Evolutionary conservation across 108 stramenopile genomes (phyloP), one percentile per base, ranked within the genome.

Genomic region (Cyclotella atomus): DNA sequence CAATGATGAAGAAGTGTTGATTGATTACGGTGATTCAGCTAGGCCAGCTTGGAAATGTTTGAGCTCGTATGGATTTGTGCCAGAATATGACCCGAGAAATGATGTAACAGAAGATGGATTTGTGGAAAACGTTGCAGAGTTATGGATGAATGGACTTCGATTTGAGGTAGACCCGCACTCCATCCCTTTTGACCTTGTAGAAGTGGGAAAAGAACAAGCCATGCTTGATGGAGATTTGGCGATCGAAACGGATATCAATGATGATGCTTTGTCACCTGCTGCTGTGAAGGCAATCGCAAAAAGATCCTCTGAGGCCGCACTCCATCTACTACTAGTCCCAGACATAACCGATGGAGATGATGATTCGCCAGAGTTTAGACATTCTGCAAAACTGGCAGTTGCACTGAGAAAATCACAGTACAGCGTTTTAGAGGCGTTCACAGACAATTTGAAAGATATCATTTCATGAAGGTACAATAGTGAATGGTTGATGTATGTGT

Each of bases 31-130:
- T 20, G 75, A 62, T 47, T 86, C 91, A 10, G 73, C 87, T 10
- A 36, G 75, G 19, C 90, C 92, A 9, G 79, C 77, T 32, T 91
- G 90, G 90, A 87, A 76, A 30, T 94, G 90, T 53, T 65, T 94
- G 10, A 56, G 70, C 2, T 86, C 81, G 9, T 94, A 94, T 77
- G 92, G 92, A 54, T 94, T 94, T 68, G 84, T 94, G n/a, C 89
- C 92, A 32, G 47, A 73, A 7, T 67, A 77, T 65, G 49, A 57
- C 28, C 23, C 41, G 1, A 46, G 50, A 25, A 19, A 36, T 27
- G 66, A 78, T 43, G 62, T 44, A 6, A 17, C 33, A 34, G 53
- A 60, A 34, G 65, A 73, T 61, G 60, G 63, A 29, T 38, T 23
- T n/a, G 43, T 72, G 10, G 73, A 65, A 32, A 79, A 81, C 59